Evolutionary conservation across 2,329 filamentous ascomycete species (phyloP).

Genomic region (Didymosphaeria variabile): DNA sequence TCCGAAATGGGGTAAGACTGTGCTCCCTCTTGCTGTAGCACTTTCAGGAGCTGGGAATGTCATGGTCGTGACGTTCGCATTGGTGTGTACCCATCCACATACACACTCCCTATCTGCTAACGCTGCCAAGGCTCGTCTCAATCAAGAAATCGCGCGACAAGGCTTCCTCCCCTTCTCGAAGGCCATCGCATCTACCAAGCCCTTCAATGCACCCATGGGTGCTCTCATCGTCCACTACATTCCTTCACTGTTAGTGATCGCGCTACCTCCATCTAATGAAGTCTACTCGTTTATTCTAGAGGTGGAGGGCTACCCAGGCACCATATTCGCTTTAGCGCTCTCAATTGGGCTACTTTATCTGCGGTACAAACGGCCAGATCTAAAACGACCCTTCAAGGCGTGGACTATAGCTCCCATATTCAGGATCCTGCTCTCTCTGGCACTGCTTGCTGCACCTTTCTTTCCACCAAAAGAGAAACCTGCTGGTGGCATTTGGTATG

Average conservation of each 20-base stretch:
- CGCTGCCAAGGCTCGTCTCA: conserved; percentile 67
- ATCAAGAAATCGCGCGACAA: conserved; percentile 76
- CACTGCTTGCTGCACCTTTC: conserved; percentile 68
- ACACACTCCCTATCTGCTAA: not conserved
- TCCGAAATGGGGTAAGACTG: conserved; percentile 61
- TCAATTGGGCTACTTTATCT: conserved; percentile 69
- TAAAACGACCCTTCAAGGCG: conserved; percentile 71
- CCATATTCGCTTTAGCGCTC: conserved; percentile 67
- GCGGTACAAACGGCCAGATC: conserved; percentile 66
- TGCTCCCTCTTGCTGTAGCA: conserved; percentile 72
- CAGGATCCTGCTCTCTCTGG: conserved; percentile 62
- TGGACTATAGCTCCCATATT: conserved; percentile 69
- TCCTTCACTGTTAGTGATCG: conserved; percentile 72
- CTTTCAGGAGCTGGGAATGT: conserved; percentile 75
- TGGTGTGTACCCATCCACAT: conserved; percentile 58
- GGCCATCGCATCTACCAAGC: conserved; percentile 69
- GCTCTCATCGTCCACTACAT: conserved; percentile 75
- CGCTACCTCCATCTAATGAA: conserved; percentile 69
- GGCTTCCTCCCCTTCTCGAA: conserved; percentile 73
- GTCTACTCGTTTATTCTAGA: conserved; percentile 79
- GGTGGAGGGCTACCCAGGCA: conserved; percentile 73
- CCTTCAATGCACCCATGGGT: conserved; percentile 73
- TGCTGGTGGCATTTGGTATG: conserved; percentile 56
- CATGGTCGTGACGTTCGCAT: conserved; percentile 74
- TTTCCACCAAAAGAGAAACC: conserved; percentile 61